A percentile compares a stretch with the other conserved stretches of the same genome.
phyloP scores from a whole-genome alignment of 2,329 filamentous ascomycete species.

The Paraphoma chrysanthemicola region DNA sequence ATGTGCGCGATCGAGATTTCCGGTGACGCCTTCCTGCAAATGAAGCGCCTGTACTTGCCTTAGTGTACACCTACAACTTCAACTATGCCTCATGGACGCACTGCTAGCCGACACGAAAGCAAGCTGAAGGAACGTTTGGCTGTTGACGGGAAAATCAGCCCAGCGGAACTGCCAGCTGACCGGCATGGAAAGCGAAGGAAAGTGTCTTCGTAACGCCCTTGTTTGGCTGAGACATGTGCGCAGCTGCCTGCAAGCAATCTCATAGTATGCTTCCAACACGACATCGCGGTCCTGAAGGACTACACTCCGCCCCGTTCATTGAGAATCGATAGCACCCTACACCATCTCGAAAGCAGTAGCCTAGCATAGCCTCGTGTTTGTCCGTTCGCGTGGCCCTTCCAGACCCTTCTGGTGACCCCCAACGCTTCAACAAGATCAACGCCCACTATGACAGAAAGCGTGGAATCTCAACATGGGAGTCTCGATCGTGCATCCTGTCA shows the following conservation, averaged over 20 bases:
- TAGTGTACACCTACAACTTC: too few species aligned
- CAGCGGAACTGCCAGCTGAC: conserved; percentile 21
- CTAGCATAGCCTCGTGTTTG: conserved; percentile 14
- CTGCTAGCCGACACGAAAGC: conserved; percentile 17
- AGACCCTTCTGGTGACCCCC: conserved; percentile 15
- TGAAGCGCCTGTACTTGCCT: conserved; percentile 7
- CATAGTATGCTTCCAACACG: conserved; percentile 15
- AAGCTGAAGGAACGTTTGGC: conserved; percentile 17
- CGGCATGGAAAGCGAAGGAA: conserved; percentile 14
- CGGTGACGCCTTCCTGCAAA: conserved; percentile 26
- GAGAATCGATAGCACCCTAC: conserved; percentile 12
- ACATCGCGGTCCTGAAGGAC: too few species aligned
- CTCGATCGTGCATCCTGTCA: conserved; percentile 35
- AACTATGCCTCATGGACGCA: too few species aligned
- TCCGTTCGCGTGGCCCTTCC: conserved; percentile 13
- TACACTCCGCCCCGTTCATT: conserved; percentile 1
- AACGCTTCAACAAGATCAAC: conserved; percentile 17
- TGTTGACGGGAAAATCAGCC: conserved; percentile 23
- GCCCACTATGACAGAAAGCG: conserved; percentile 7
- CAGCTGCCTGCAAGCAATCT: conserved; percentile 20
- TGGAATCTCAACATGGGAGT: conserved; percentile 20
- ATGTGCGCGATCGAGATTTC: conserved; percentile 22
- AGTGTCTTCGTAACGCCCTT: conserved; percentile 6
- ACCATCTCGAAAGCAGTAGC: conserved; percentile 12
- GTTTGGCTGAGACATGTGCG: conserved; percentile 25